Base-by-base conservation (phyloP, 2,329 filamentous ascomycete species). In the Ilyonectria destructans region DNA sequence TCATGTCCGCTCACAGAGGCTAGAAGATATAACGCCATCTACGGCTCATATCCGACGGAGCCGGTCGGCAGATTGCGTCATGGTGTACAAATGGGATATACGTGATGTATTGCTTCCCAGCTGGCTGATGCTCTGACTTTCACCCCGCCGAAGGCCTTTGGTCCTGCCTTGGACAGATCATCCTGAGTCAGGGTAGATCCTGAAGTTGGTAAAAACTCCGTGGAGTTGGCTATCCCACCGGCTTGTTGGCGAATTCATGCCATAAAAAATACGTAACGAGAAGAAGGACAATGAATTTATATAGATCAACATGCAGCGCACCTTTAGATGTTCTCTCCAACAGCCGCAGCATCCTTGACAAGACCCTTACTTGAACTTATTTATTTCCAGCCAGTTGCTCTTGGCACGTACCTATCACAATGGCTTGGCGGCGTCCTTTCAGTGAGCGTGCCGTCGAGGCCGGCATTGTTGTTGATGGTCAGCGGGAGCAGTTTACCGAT, bases 401-500 rank as follows among this genome's bases (percentile, higher is more conserved):
- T 40, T 40, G 12, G 37, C 37, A 17, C 37, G 2, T 3, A 40
- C 13, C 37, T 40, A 17, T 17, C 13, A 40, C 37, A 40, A 40
- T 40, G 37, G 37, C 2, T 40, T 40, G 37, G 37, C 37, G 37
- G 17, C 37, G 37, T 17, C 37, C 37, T 40, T 40, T 40, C 17
- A 40, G 37, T 17, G 37, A 40, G 13, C 37, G 37, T 40, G 37
- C 37, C 12, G 13, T 17, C 37, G 37, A 40, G 37, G 9, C 37
- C 6, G 37, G 37, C 13, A 40, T 13, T 17, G 37, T 40, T 40
- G 12, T 40, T 6, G 37, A 40, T 40, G 37, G 37, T 17, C 37
- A 40, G 13, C 37, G 37, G 13, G 12, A 40, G 13, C 12, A 64
- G 19, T n/a, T 58, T 17, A 58, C 62, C n/a, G 62, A 64, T 45